A percentile compares a stretch with the other conserved stretches of the same genome.
Evolutionary conservation across 2,329 filamentous ascomycete genomes (phyloP).

Genomic region (Verticillium isaacii): DNA sequence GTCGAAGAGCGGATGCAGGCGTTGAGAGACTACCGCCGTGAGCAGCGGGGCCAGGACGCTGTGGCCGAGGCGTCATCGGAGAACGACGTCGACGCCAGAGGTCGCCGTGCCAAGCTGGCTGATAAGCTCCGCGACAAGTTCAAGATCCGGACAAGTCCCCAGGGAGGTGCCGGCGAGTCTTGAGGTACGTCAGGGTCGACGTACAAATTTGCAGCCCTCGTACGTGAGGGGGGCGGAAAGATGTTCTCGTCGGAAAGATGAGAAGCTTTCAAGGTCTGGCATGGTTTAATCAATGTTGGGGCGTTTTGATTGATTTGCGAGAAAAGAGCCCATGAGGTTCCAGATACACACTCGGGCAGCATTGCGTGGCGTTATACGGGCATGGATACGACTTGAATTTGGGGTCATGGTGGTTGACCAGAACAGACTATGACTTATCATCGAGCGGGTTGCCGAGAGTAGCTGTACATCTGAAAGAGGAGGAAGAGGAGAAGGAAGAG

Average conservation of each 20-base stretch:
- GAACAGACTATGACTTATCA: not conserved
- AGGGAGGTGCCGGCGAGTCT: conserved; percentile 14
- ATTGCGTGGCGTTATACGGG: not conserved
- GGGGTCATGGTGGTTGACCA: not conserved
- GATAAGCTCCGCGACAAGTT: conserved; percentile 49
- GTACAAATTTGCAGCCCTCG: no score
- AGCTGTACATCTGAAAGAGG: not conserved
- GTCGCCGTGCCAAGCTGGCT: conserved; percentile 38
- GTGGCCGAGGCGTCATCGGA: conserved; percentile 20
- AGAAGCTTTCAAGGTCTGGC: not conserved
- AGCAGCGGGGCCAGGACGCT: conserved; percentile 22
- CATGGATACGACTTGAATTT: not conserved
- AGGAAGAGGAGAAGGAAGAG: not conserved
- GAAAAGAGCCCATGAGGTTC: not conserved
- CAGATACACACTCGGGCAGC: not conserved
- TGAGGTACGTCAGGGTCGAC: not conserved
- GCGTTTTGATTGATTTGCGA: not conserved
- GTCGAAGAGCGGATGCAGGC: conserved; percentile 59
- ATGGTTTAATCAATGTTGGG: not conserved
- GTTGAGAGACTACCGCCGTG: conserved; percentile 44
- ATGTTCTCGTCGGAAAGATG: no score
- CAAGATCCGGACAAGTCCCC: conserved; percentile 43
- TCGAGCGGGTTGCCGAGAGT: not conserved
- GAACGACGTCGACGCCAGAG: conserved; percentile 25
- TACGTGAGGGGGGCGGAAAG: no score